Evolutionary conservation across 2,329 filamentous ascomycete genomes (phyloP), one percentile per base, ranked within the genome.

Genomic region (Trichoderma citrinoviride): DNA sequence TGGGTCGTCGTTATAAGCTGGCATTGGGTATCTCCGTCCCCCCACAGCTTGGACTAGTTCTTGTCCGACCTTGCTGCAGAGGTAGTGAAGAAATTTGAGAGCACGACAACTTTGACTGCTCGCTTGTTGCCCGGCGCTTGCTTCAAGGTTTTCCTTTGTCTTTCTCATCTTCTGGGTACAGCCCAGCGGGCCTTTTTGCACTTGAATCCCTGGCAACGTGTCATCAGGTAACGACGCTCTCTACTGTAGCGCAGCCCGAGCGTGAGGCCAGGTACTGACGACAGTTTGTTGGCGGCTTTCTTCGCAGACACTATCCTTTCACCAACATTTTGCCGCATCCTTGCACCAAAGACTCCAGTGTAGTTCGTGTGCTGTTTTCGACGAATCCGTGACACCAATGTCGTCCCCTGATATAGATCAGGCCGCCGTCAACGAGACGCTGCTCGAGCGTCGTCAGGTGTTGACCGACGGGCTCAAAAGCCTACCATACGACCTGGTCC

Each of bases 401-500:
- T 76, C 56, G 75, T 57, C 40, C 25, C 37, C 60, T 40, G 41
- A 63, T 55, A 76, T 75, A 80, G 70, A 76, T 68, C 69, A 76
- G 41, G 47, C 77, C 63, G 72, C 76, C 69, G 76, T 76, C 25
- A 74, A 78, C 44, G 78, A 80, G 64, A 69, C 75, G 63, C 79
- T 87, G 66, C 78, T 89, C 57, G 77, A 79, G 55, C 80, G 81
- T 64, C 87, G 88, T 58, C 78, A 83, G 50, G 77, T 81, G 67
- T 77, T 88, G 66, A 91, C 88, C 0, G 77, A 86, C 17, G 76
- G 79, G 0, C 78, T 90, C 19, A 74, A 76, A 10, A 78, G 77
- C 7, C 75, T 78, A 5, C 83, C 87, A 1, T 89, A 88, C 72
- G 86, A 90, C 70, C 75, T 87, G 41, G 80, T 90, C 62, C 79